Conservation (phyloP, 2,329 filamentous ascomycete genomes). For the Leptodontidium sp. region DNA sequence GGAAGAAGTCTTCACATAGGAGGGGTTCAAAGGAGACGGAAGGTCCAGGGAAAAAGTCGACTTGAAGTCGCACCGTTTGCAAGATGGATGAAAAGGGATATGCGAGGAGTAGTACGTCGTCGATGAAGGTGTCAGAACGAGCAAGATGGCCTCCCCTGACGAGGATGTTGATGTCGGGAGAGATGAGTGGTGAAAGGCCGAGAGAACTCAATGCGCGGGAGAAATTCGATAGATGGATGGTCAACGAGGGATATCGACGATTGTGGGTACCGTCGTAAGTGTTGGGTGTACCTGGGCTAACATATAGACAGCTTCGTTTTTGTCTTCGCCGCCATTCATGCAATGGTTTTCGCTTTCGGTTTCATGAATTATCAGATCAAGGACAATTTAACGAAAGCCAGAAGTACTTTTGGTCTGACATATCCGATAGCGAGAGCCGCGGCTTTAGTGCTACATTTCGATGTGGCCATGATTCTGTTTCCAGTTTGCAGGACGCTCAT, state of each 20-base stretch:
- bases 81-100: constrained; percentile 41
- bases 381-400: constrained; percentile 72
- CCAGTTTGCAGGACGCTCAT: constrained; percentile 87
- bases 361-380: constrained; percentile 83
- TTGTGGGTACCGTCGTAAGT: constrained; percentile 62
- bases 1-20: constrained; percentile 21
- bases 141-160: constrained; percentile 85
- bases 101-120: constrained; percentile 41
- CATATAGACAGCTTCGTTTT: constrained; percentile 71
- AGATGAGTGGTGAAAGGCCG: constrained; percentile 79
- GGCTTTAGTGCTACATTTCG: constrained; percentile 81
- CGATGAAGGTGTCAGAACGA: constrained; percentile 67
- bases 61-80: constrained; percentile 38
- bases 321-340: constrained; percentile 76
- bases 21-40: constrained; percentile 29
- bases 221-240: constrained; percentile 86
- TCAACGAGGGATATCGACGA: constrained; percentile 85
- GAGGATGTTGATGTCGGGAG: constrained; percentile 82
- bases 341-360: constrained; percentile 80
- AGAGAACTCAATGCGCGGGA: constrained; percentile 73
- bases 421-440: constrained; percentile 80
- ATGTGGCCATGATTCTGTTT: constrained; percentile 80
- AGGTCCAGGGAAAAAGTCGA: constrained; percentile 32
- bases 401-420: constrained; percentile 76
- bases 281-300: constrained; percentile 42